Evolutionary conservation across 163 green algal species (phyloP).

Genomic region (Volvox carteri): DNA sequence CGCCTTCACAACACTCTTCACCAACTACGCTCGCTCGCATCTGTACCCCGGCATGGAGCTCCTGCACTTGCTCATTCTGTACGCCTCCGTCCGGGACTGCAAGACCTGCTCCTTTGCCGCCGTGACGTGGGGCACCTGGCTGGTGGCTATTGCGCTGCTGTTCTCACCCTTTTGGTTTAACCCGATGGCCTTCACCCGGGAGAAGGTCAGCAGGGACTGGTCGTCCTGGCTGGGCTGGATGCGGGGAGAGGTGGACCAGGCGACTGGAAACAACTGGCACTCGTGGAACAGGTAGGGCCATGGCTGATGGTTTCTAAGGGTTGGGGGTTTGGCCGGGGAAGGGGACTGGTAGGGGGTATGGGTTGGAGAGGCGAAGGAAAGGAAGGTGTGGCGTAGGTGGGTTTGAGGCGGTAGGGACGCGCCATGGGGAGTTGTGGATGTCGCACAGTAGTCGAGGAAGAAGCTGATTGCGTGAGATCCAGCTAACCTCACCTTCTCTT

Average conservation of each 20-base stretch:
- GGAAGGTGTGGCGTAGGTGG: too few species aligned
- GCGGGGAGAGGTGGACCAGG: conserved; percentile 13
- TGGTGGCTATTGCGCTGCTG: conserved; percentile 77
- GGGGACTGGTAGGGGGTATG: too few species aligned
- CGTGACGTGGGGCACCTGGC: conserved; percentile 79
- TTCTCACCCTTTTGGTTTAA: conserved; percentile 83
- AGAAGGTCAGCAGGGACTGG: conserved; percentile 53
- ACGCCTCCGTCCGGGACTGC: conserved; percentile 56
- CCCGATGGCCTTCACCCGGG: conserved; percentile 70
- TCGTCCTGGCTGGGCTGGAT: conserved; percentile 29
- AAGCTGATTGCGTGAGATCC: too few species aligned
- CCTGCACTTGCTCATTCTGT: conserved; percentile 49
- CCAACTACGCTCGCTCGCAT: conserved; percentile 78
- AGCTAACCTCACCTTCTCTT: too few species aligned
- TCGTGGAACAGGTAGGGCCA: conserved; percentile 30
- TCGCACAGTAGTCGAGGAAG: too few species aligned
- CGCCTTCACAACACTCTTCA: conserved; percentile 73
- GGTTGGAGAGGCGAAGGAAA: too few species aligned
- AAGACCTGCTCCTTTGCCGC: conserved; percentile 36
- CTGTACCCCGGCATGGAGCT: conserved; percentile 73
- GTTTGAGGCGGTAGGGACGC: too few species aligned
- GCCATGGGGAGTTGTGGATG: too few species aligned
- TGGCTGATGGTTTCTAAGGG: too few species aligned
- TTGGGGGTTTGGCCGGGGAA: too few species aligned
- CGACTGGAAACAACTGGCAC: conserved; percentile 1